phyloP scores from a whole-genome alignment of 169 alveolate genomes.

The Perkinsus olseni region DNA sequence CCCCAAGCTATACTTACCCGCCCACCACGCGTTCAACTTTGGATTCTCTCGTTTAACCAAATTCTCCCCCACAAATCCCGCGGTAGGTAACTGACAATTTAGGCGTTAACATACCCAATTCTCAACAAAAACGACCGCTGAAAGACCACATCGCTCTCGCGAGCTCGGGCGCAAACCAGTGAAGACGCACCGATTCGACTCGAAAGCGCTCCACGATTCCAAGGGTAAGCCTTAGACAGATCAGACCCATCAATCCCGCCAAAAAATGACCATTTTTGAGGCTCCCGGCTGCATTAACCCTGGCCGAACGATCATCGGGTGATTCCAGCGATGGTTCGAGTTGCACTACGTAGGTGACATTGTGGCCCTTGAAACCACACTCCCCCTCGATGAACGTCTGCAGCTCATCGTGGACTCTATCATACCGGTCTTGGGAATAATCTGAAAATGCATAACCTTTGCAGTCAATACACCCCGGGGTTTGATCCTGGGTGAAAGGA shows the following conservation, averaged over 20 bases:
- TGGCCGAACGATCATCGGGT: no score
- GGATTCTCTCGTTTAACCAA: not conserved
- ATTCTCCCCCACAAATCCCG: not conserved
- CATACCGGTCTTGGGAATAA: not conserved
- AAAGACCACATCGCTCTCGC: no score
- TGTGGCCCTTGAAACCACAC: not conserved
- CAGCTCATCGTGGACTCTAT: not conserved
- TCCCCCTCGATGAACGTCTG: not conserved
- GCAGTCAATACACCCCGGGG: not conserved
- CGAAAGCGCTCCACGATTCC: no score
- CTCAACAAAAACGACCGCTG: no score
- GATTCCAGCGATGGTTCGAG: not conserved
- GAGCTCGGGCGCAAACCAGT: no score
- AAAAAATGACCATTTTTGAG: no score
- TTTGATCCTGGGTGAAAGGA: not conserved
- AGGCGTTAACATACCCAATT: no score
- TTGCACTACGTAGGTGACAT: not conserved
- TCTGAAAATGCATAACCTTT: not conserved
- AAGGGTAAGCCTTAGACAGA: no score
- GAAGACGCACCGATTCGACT: no score
- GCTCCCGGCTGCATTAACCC: no score
- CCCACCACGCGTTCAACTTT: not conserved
- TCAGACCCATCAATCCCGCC: not conserved
- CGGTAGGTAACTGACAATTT: not conserved
- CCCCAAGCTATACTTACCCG: no score